Base-by-base conservation (phyloP, 2,329 filamentous ascomycete species). In the Trichoderma gracile region DNA sequence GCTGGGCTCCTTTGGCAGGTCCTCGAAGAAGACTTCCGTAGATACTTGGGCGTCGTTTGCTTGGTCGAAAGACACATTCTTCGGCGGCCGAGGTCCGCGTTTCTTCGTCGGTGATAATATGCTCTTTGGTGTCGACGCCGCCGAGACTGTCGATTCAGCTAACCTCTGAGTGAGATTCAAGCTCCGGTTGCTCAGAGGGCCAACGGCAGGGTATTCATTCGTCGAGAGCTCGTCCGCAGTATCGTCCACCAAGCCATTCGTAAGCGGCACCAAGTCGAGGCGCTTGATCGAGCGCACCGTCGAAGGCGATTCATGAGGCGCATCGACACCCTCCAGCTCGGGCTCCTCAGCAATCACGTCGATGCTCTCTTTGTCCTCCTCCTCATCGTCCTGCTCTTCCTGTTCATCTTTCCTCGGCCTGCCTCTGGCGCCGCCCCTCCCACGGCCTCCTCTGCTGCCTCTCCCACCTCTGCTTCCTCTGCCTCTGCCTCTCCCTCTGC, bases 81-180 rank as follows among this genome's bases (percentile, higher is more conserved):
- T 88, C 15, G 74, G 78, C 19, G 73, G 72, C 19, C 73, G 73
- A 25, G 57, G 76, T 68, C 70, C 78, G 74, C 70, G 75, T 65
- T 78, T 80, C 72, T 82, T 84, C 19, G 77, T 78, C 3, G 86
- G 85, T 3, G 83, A 82, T 47, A 87, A 71, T 63, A 88, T 88
- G 8, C 85, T 79, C 70, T 83, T 86, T 10, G 82, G 78, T n/a
- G 73, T 67, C 19, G 71, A 54, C 14, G 67, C 68, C 21, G 64
- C 68, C n/a, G 65, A 49, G 27, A 57, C 7, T n/a, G 38, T 50
- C 3, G 63, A 60, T n/a, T 65, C 66, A 9, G 52, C 54, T 4
- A 67, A 17, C 8, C 55, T 38, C 38, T 65, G 64, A 33, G 52
- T 66, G 15, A 66, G 55, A 2, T 64, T 60, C 52, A 63, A 46